Evolutionary conservation across 768 basidiomycete species (phyloP).

Genomic region (Lentinula sp.): DNA sequence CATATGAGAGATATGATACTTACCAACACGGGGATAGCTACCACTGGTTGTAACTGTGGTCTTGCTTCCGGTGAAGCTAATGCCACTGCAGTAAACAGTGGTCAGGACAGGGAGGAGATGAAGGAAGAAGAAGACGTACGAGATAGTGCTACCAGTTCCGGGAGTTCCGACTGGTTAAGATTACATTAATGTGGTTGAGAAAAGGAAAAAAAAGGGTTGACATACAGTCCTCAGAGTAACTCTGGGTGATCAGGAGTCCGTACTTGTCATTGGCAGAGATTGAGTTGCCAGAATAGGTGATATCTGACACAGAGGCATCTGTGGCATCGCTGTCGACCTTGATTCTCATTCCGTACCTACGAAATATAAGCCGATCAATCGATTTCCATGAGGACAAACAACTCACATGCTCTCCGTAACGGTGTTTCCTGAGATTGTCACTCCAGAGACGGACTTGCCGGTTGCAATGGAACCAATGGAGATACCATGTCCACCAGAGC

Average conservation of each 20-base stretch:
- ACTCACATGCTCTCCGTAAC: constrained; percentile 14
- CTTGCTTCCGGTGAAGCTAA: not conserved
- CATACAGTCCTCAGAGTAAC: constrained; percentile 12
- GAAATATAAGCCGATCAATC: constrained; percentile 36
- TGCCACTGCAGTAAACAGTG: not conserved
- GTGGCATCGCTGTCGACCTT: constrained; percentile 18
- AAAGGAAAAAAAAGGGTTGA: not conserved
- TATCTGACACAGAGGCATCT: constrained; percentile 23
- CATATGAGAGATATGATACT: not conserved
- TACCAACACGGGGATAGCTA: not conserved
- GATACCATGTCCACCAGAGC: constrained; percentile 41
- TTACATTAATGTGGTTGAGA: not conserved
- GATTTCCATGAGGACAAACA: constrained; percentile 20
- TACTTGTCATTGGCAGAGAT: constrained; percentile 26
- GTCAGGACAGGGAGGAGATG: not conserved
- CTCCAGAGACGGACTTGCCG: constrained; percentile 15
- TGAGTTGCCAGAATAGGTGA: constrained; percentile 32
- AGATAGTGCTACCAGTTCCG: constrained; percentile 34
- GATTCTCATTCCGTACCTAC: constrained; percentile 4
- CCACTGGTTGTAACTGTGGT: not conserved
- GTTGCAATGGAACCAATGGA: constrained; percentile 38
- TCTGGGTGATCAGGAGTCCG: constrained; percentile 38
- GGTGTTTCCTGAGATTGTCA: constrained; percentile 16
- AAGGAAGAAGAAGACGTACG: constrained; percentile 5
- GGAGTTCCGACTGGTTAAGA: constrained; percentile 28